A percentile compares a stretch with the other conserved stretches of the same genome.
These are phyloP conservation scores for Phytophthora aleatoria DNA, from an alignment of 352 stramenopile genomes.

Conservation along the genomic window DNA sequence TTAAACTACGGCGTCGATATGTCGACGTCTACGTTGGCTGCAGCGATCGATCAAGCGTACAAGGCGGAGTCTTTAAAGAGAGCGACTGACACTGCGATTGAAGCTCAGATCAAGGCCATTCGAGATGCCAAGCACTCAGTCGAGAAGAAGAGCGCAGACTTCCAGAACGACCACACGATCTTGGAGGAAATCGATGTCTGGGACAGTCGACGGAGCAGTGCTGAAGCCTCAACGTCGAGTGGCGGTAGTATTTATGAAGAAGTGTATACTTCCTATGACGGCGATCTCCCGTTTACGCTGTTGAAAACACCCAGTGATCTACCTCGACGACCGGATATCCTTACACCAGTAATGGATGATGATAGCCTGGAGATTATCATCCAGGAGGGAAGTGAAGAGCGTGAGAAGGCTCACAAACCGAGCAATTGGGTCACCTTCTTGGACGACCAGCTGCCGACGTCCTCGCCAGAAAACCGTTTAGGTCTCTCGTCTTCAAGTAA, in stretches of 20 bases:
- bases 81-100: slow-evolving; percentile 63
- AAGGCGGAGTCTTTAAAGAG: slow-evolving; percentile 70
- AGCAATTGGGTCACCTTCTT: slow-evolving; percentile 57
- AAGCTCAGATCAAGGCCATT: slow-evolving; percentile 60
- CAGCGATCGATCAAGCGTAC: slow-evolving; percentile 72
- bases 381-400: slow-evolving; percentile 21
- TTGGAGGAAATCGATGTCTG: slow-evolving; percentile 22
- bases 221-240: slow-evolving; percentile 26
- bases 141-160: slow-evolving; percentile 16
- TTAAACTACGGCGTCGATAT: slow-evolving; percentile 81
- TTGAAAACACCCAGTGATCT: slow-evolving; percentile 46
- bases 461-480: slow-evolving; percentile 3
- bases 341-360: slow-evolving; percentile 16
- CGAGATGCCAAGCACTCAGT: slow-evolving; percentile 6
- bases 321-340: slow-evolving; percentile 1
- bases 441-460: slow-evolving; percentile 47
- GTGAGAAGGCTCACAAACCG: slow-evolving; percentile 5
- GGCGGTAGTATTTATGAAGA: slow-evolving; percentile 55
- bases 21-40: slow-evolving; percentile 35
- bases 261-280: slow-evolving; percentile 51
- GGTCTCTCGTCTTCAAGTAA: slow-evolving; percentile 17
- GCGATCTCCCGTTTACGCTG: slow-evolving; percentile 68
- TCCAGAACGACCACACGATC: slow-evolving; percentile 14
- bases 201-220: slow-evolving; percentile 24
- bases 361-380: slow-evolving; percentile 36